phyloP scores from a whole-genome alignment of 2,329 filamentous ascomycete genomes.

The Cercospora janseana region DNA sequence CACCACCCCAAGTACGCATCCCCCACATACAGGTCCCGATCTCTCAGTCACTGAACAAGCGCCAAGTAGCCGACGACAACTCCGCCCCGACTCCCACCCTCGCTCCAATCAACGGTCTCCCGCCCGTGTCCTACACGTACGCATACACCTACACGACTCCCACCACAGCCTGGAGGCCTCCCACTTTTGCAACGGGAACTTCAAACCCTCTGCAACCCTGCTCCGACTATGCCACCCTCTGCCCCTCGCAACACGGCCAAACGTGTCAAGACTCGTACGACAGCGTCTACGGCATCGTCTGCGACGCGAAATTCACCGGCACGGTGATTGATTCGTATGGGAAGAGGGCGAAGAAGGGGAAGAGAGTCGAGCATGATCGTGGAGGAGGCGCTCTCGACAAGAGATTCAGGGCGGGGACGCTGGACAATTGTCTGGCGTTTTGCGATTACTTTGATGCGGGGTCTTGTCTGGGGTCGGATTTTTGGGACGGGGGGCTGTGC shows the following conservation, averaged over 20 bases:
- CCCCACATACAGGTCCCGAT: neutral
- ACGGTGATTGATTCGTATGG: conserved; percentile 8
- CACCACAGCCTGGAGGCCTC: neutral
- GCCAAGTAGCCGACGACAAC: neutral
- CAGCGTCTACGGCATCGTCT: conserved; percentile 7
- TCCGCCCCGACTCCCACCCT: neutral
- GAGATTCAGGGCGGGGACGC: neutral
- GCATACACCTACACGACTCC: neutral
- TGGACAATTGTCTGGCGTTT: conserved; percentile 12
- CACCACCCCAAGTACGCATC: neutral
- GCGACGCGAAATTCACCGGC: conserved; percentile 6
- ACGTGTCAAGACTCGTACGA: conserved; percentile 1
- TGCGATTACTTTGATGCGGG: conserved; percentile 9
- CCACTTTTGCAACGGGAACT: neutral
- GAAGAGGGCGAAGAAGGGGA: neutral
- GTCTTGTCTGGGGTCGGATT: conserved; percentile 3
- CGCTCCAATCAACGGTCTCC: neutral
- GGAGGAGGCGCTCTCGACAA: too few relatives aligned
- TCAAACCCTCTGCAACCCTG: neutral
- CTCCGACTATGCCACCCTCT: neutral
- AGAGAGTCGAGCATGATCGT: too few relatives aligned
- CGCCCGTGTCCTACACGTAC: neutral
- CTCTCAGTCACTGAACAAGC: neutral
- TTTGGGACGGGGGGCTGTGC: neutral
- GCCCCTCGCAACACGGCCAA: neutral